Base-by-base conservation (phyloP, 1,139 yeast species). In the Pichia sp. region DNA sequence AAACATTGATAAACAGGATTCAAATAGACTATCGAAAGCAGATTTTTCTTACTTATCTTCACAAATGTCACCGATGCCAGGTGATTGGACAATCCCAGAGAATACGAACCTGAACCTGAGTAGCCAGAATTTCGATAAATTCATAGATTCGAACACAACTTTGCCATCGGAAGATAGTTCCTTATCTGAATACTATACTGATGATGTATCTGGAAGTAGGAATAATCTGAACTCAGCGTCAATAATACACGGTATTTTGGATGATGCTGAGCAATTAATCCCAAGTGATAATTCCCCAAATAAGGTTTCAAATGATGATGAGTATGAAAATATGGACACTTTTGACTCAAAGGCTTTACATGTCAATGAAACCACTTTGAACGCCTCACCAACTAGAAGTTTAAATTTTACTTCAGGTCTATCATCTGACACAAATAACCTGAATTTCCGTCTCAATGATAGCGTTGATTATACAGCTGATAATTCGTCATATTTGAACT, bases 51-150 rank as follows among this genome's bases (percentile, higher is more conserved):
- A 59, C 37, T 46, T 57, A 2, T 39, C 52, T 3, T 51, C 55
- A 4, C 55, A 54, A 38, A 36, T 55, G 29, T 56, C 58, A 4
- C 58, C 60, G 33, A 53, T 52, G 53, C 59, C 62, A 6, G 59
- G 58, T 4, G 51, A 56, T 3, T 58, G 60, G 62, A 49, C 54
- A 5, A 34, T 34, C 23, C 46, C 48, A 5, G 28, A 27, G 9
- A 42, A 44, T 8, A 37, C 38, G 11, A 40, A 49, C n/a, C 33
- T 31, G 33, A 31, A 8, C 33, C 33, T 8, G 10, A 31, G 10
- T 31, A 31, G 10, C 10, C 33, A 31, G 10, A 31, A 10, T 10
- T 36, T 52, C 31, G 40, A 37, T n/a, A 40, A 43, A 11, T 46
- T 40, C 32, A 36, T 46, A 9, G 46, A 46, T 33, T 32, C 40